These are phyloP conservation scores for Saccharomycopsis microspora DNA, from an alignment of 805 yeast genomes.

Conservation along the genomic window DNA sequence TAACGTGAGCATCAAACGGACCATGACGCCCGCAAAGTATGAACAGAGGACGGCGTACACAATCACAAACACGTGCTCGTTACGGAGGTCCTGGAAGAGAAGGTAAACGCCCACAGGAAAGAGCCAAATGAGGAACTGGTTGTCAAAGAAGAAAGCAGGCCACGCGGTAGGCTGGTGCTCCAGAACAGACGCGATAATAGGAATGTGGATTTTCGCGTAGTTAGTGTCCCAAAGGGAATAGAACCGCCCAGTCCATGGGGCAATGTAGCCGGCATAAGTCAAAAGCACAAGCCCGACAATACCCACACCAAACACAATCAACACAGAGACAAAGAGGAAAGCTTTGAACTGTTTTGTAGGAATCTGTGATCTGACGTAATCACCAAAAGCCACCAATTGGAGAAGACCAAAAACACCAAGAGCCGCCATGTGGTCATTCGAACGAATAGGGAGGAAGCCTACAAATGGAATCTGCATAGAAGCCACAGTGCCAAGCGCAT, in stretches of 20 bases:
- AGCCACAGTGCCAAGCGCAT: slow-evolving; percentile 91
- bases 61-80: slow-evolving; percentile 88
- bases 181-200: slow-evolving; percentile 96
- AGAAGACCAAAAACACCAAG: slow-evolving; percentile 93
- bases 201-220: slow-evolving; percentile 96
- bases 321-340: slow-evolving; percentile 50
- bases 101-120: slow-evolving; percentile 97
- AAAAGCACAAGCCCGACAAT: slow-evolving; percentile 61
- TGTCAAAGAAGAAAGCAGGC: slow-evolving; percentile 96
- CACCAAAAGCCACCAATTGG: slow-evolving; percentile 82
- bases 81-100: slow-evolving; percentile 76
- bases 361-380: slow-evolving; percentile 64
- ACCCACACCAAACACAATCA: slow-evolving; percentile 48
- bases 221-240: slow-evolving; percentile 97
- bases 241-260: slow-evolving; percentile 99
- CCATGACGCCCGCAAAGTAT: slow-evolving; percentile 98
- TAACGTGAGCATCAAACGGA: slow-evolving; percentile 90
- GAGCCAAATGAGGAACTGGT: slow-evolving; percentile 87
- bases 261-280: slow-evolving; percentile 86
- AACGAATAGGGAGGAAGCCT: slow-evolving; percentile 91
- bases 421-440: slow-evolving; percentile 97
- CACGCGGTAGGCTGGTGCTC: slow-evolving; percentile 99
- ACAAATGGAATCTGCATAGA: slow-evolving; percentile 99
- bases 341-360: slow-evolving; percentile 59
- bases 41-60: slow-evolving; percentile 90